Conservation (phyloP, 164 flowering plant species). For the Cinnamomum micranthum region DNA sequence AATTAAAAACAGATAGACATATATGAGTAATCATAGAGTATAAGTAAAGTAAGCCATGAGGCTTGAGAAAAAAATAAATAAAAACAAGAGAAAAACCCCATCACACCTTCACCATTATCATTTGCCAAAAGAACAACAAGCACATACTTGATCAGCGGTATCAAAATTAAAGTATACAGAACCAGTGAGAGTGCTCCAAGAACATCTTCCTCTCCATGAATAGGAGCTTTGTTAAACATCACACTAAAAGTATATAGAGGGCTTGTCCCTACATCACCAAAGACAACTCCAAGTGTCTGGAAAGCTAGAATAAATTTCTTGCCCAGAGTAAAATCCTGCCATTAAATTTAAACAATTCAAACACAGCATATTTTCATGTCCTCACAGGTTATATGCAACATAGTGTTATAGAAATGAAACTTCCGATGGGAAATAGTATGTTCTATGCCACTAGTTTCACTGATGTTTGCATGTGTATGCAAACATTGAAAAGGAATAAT, state of each 20-base stretch:
- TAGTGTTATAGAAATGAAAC: neutral
- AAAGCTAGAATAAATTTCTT: constrained; percentile 63
- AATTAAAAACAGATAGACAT: neutral
- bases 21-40: neutral
- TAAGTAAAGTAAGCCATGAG: neutral
- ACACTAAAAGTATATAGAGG: constrained; percentile 94
- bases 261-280: constrained; percentile 99
- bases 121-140: constrained; percentile 94
- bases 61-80: neutral
- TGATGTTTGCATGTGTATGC: neutral
- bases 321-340: constrained; percentile 75
- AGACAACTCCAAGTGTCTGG: constrained; percentile 95
- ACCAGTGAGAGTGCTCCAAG: constrained; percentile 92
- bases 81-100: neutral
- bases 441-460: neutral
- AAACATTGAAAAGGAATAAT: neutral
- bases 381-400: neutral
- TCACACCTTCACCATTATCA: constrained; percentile 97
- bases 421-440: neutral
- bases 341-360: constrained; percentile 18
- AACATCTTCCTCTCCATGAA: constrained; percentile 74
- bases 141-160: constrained; percentile 88
- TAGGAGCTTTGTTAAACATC: constrained; percentile 89
- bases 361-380: neutral
- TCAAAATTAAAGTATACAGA: constrained; percentile 78